A percentile compares a stretch with the other conserved stretches of the same genome.
These are phyloP conservation scores for Ogataea minuta DNA, from an alignment of 805 yeast genomes.

Conservation along the genomic window DNA sequence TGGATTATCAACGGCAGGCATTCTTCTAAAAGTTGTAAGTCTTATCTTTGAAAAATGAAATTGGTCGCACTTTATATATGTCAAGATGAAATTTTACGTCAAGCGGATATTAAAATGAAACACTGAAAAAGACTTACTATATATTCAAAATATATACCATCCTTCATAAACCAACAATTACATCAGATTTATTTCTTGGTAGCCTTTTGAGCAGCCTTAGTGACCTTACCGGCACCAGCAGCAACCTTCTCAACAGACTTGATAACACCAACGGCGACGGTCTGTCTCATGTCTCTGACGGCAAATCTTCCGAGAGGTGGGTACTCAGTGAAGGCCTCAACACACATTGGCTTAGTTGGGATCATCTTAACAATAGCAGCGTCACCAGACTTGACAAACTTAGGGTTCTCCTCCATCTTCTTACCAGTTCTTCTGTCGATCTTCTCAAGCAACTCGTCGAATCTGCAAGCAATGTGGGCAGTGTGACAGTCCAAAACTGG, in stretches of 20 bases:
- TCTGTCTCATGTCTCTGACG: slow-evolving; percentile 99
- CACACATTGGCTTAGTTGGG: slow-evolving; percentile 90
- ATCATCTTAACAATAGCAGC: slow-evolving; percentile 91
- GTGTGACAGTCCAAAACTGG: slow-evolving; percentile 93
- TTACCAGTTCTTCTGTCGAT: no score
- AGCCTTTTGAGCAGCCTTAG: slow-evolving; percentile 93
- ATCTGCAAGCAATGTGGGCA: slow-evolving; percentile 89
- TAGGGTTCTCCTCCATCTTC: slow-evolving; percentile 85
- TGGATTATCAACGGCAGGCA: slow-evolving; percentile 39
- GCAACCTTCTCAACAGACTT: slow-evolving; percentile 87
- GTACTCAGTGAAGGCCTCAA: slow-evolving; percentile 90
- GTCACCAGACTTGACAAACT: slow-evolving; percentile 94
- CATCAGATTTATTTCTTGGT: slow-evolving; percentile 57
- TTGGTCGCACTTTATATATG: not conserved
- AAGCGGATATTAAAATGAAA: no score
- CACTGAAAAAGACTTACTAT: slow-evolving; percentile 8
- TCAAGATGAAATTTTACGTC: slow-evolving; percentile 1
- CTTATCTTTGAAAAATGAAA: not conserved
- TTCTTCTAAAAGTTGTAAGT: not conserved
- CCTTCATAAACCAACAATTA: not conserved
- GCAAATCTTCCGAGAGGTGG: slow-evolving; percentile 98
- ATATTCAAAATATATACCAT: slow-evolving; percentile 4
- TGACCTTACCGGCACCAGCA: slow-evolving; percentile 84
- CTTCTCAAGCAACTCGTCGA: no score
- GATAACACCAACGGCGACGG: slow-evolving; percentile 99